A percentile compares a stretch with the other conserved stretches of the same genome.
These are phyloP conservation scores for Chenopodium formosanum DNA, from an alignment of 148 eudicot genomes.

Conservation along the genomic window DNA sequence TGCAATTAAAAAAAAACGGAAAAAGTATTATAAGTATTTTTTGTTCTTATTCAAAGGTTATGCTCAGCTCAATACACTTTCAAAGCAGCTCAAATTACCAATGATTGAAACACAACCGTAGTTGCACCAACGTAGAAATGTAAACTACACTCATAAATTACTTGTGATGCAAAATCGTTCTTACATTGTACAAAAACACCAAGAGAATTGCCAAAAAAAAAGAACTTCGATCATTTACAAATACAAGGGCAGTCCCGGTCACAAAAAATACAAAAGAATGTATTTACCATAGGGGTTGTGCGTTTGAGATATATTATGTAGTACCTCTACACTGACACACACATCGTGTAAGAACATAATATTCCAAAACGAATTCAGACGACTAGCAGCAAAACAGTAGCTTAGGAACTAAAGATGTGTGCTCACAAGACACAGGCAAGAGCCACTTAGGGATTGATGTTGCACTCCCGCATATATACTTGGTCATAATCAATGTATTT, in stretches of 20 bases:
- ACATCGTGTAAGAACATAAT: not conserved
- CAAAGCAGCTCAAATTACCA: too few species aligned
- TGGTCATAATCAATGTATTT: constrained; percentile 66
- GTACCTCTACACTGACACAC: not conserved
- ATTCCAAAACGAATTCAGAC: not conserved
- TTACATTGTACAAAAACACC: not conserved
- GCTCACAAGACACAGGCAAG: not conserved
- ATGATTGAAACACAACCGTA: too few species aligned
- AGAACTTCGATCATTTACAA: constrained; percentile 4
- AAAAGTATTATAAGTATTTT: too few species aligned
- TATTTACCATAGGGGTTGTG: constrained; percentile 3
- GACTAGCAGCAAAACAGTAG: constrained; percentile 4
- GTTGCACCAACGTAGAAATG: too few species aligned
- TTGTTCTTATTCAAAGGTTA: too few species aligned
- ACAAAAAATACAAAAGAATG: constrained; percentile 18
- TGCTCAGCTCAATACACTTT: too few species aligned
- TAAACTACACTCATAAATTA: too few species aligned
- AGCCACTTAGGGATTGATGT: constrained; percentile 52
- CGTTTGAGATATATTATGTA: constrained; percentile 4
- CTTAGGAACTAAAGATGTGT: not conserved
- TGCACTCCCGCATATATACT: constrained; percentile 69
- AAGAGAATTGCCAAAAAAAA: not conserved
- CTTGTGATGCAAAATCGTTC: too few species aligned
- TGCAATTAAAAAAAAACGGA: too few species aligned
- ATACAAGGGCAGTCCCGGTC: not conserved